Evolutionary conservation across 108 stramenopile species (phyloP).

Genomic region (Skeletonema menzelii): DNA sequence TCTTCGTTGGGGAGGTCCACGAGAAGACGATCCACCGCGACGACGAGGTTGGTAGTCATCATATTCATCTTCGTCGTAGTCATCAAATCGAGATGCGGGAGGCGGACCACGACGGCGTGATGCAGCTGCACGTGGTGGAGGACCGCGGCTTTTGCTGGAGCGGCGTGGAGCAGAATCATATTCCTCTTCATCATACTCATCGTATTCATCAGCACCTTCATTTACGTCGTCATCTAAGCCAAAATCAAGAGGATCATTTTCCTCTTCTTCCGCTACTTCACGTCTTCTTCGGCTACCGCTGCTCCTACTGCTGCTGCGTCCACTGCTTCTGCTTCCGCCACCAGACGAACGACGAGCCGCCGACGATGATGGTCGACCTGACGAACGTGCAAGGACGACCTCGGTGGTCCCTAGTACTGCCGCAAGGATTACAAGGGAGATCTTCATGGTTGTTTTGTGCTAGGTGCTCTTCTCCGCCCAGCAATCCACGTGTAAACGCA

Average conservation of each 20-base stretch:
- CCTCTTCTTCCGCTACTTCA: constrained; percentile 42
- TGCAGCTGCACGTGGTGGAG: neutral
- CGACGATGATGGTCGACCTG: constrained; percentile 19
- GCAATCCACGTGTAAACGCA: neutral
- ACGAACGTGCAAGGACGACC: constrained; percentile 24
- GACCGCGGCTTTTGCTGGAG: neutral
- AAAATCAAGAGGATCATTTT: constrained; percentile 39
- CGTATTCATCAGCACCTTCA: constrained; percentile 46
- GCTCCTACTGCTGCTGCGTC: constrained; percentile 6
- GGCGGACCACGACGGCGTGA: constrained; percentile 23
- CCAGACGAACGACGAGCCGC: constrained; percentile 18
- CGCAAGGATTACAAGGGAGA: constrained; percentile 7
- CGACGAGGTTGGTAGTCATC: constrained; percentile 12
- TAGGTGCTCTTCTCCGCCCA: neutral
- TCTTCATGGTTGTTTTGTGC: constrained; percentile 3
- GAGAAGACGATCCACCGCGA: constrained; percentile 13
- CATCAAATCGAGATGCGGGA: constrained; percentile 5
- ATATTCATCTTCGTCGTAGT: constrained; percentile 17
- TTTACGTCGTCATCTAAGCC: constrained; percentile 58
- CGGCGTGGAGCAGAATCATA: constrained; percentile 4
- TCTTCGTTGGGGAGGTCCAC: constrained; percentile 12
- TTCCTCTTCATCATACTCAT: constrained; percentile 14
- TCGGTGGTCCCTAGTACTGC: constrained; percentile 7
- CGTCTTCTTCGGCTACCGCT: constrained; percentile 36
- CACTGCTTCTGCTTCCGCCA: constrained; percentile 4